Conservation (phyloP, 208 protist genomes). For the Tetramitus jugosus region DNA sequence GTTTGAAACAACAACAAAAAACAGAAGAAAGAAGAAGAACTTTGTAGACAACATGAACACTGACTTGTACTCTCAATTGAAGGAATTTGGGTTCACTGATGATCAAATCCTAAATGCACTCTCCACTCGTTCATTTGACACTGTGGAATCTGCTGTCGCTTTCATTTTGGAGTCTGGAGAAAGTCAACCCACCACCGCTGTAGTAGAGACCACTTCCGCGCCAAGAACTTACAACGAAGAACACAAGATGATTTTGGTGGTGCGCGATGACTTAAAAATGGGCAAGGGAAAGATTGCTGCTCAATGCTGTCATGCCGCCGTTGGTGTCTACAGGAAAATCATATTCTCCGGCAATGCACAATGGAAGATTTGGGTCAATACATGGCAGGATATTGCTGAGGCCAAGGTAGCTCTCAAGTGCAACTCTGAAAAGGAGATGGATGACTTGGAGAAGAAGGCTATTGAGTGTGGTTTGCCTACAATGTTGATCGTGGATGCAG, state of each 20-base stretch:
- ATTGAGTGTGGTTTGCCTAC: conserved; percentile 47
- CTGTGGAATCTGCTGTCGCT: no score
- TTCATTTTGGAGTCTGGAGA: no score
- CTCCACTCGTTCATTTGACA: no score
- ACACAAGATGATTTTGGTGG: conserved; percentile 77
- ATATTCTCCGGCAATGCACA: neutral
- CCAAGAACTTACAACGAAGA: no score
- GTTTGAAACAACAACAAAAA: no score
- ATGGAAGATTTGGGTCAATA: conserved; percentile 39
- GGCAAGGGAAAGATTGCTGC: conserved; percentile 84
- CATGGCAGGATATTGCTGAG: conserved; percentile 28
- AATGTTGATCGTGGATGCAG: conserved; percentile 72
- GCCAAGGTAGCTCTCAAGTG: conserved; percentile 70
- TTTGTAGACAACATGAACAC: no score
- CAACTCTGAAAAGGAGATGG: conserved; percentile 55
- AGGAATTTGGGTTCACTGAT: no score
- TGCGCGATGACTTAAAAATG: conserved; percentile 87
- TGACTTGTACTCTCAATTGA: no score
- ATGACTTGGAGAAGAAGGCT: conserved; percentile 47
- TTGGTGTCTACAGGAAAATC: conserved; percentile 66
- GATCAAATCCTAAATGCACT: no score
- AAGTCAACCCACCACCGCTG: no score
- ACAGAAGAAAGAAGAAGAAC: no score
- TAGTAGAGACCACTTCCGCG: no score
- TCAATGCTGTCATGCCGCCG: conserved; percentile 85